These are phyloP conservation scores for Jacaranda copaia DNA, from an alignment of 257 asterid species.

Conservation along the genomic window DNA sequence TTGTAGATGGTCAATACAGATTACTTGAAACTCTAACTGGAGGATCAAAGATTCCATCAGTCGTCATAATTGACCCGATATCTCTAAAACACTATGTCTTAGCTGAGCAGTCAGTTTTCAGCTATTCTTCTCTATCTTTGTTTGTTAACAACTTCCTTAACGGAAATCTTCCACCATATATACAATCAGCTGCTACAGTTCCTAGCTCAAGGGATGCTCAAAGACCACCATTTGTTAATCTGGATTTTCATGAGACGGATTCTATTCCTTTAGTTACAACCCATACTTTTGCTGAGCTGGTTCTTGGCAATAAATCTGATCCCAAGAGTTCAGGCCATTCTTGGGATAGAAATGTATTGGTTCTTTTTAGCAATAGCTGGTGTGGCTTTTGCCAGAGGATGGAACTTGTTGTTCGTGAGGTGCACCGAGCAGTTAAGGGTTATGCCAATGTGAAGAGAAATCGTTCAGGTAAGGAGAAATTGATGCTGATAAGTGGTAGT, in stretches of 20 bases:
- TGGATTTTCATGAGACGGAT: slow-evolving; percentile 84
- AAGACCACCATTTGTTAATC: slow-evolving; percentile 89
- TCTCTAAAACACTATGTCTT: slow-evolving; percentile 67
- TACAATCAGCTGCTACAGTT: slow-evolving; percentile 62
- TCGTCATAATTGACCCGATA: slow-evolving; percentile 75
- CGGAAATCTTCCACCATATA: slow-evolving; percentile 74
- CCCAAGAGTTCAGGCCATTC: slow-evolving; percentile 48
- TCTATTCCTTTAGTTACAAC: slow-evolving; percentile 77
- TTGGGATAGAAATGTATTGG: slow-evolving; percentile 68
- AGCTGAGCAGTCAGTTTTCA: slow-evolving; percentile 50
- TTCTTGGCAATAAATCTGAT: slow-evolving; percentile 63
- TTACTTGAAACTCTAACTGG: slow-evolving; percentile 81
- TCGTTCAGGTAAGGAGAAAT: slow-evolving; percentile 57
- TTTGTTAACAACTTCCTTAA: slow-evolving; percentile 66
- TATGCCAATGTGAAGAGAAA: slow-evolving; percentile 52
- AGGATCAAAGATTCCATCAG: slow-evolving; percentile 71
- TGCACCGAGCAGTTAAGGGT: slow-evolving; percentile 68
- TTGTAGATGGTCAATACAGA: slow-evolving; percentile 80
- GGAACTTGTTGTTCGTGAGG: slow-evolving; percentile 97
- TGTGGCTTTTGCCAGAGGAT: slow-evolving; percentile 98
- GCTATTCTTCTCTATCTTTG: slow-evolving; percentile 57
- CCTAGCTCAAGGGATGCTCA: slow-evolving; percentile 62
- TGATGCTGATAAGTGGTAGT: slow-evolving; percentile 54
- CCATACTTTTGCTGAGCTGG: slow-evolving; percentile 71
- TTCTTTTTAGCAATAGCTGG: slow-evolving; percentile 88